phyloP scores from a whole-genome alignment of 2,329 filamentous ascomycete species.

The Exophiala lecanii-corni region DNA sequence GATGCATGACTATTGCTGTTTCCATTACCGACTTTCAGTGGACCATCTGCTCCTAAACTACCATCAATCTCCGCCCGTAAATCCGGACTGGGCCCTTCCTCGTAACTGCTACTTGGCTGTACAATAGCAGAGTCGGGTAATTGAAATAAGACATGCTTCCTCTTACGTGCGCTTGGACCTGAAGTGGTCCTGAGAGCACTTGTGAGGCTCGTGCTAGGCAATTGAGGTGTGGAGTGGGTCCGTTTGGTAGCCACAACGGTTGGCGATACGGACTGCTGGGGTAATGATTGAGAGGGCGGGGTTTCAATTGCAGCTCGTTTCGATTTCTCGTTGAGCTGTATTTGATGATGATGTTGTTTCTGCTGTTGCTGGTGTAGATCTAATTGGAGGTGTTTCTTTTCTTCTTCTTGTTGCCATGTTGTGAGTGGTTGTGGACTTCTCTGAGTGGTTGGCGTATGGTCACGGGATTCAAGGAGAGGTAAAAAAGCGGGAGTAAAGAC shows the following conservation, averaged over 20 bases:
- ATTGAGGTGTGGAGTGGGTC: conserved; percentile 11
- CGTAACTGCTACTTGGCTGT: conserved; percentile 26
- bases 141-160: conserved; percentile 28
- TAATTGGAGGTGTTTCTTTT: conserved; percentile 14
- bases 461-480: conserved; percentile 22
- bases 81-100: conserved; percentile 23
- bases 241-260: conserved; percentile 12
- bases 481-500: conserved; percentile 24
- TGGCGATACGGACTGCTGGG: conserved; percentile 13
- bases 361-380: too few species aligned
- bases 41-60: neutral
- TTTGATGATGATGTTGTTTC: conserved; percentile 13
- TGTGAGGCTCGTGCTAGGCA: conserved; percentile 22
- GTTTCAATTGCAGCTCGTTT: conserved; percentile 10
- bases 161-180: conserved; percentile 15
- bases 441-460: conserved; percentile 4
- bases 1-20: neutral
- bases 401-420: conserved; percentile 13
- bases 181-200: conserved; percentile 21
- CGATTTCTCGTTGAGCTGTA: conserved; percentile 8
- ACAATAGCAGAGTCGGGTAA: conserved; percentile 26
- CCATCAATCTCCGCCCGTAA: neutral
- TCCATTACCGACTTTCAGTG: neutral
- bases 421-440: conserved; percentile 9
- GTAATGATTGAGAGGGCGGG: conserved; percentile 15